Evolutionary conservation across 768 basidiomycete species (phyloP), one percentile per base, ranked within the genome.

Genomic region (Zangia roseola): DNA sequence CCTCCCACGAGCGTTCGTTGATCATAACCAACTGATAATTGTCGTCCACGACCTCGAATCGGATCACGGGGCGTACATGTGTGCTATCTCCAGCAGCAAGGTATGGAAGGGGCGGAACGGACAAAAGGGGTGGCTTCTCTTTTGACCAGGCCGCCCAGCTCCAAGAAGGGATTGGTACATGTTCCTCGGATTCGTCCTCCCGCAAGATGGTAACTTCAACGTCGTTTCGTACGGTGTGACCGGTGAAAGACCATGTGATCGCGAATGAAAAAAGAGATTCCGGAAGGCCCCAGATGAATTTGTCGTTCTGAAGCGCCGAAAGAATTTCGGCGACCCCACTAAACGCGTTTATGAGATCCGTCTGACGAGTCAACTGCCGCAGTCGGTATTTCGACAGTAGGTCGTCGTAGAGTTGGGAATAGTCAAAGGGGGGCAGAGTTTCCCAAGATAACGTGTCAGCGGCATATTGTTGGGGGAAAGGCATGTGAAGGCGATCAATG

Each of bases 81-180:
- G 0, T 4, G 16, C n/a, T 4, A 6, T 23, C 0, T 5, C 38
- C 13, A 1, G 2, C 19, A 5, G 7, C 12, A 25, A 45, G 35
- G 21, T 10, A 2, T n/a, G 14, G 21, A 2, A 4, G 17, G 8
- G 10, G 23, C 12, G 28, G 28, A 28, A 28, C 10, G 28, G 26
- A 26, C 26, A 6, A 26, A 26, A 10, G 8, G 4, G 7, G 3
- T 4, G 31, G 30, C 12, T 44, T 20, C 26, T 26, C 13, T 14
- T 25, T 43, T 28, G 48, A 56, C 45, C 50, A 52, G 12, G 50
- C 50, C 2, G 40, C 50, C 57, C 58, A 59, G 26, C 58, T 59
- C 58, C 58, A 59, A 5, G 57, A 59, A 37, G 57, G 58, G 2
- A 59, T 26, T 4, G 46, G 38, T 1, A 52, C 35, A 26, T 33